Evolutionary conservation across 163 green algal genomes (phyloP), one percentile per base, ranked within the genome.

Genomic region (Scenedesmus sp.): DNA sequence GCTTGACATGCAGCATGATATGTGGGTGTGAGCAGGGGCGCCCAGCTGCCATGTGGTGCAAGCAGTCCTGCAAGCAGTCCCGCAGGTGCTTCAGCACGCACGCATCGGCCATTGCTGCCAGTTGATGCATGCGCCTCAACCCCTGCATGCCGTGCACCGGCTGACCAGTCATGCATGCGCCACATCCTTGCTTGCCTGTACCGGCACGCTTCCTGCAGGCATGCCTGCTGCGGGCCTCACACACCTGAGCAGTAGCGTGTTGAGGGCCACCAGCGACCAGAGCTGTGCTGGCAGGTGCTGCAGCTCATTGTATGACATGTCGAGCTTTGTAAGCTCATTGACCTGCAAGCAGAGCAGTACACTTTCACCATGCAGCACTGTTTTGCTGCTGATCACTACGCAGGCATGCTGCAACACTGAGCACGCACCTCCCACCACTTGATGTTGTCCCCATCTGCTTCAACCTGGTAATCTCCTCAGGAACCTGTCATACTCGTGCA

Each of bases 351-450:
- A 49, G 22, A 81, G 18, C 49, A 35, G 15, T 20, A 56, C 13
- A 40, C 30, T 9, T 61, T 35, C 2, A 61, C 40, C 65, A 76
- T 76, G 65, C 65, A 76, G 30, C 5, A 9, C 65, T 40, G 30
- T 16, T 76, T 1, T 76, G 5, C 30, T 20, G 30, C 30, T 10
- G 2, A 83, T 61, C 79, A 40, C 30, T 51, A 24, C 59, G 59
- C 22, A 76, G 26, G 59, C 24, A 35, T 76, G 65, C 65, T 76
- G 30, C 65, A 20, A 18, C 65, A 68, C 33, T 61, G 42, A 26
- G 35, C 20, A 13, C 91, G 56, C 81, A 94, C 92, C 93, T 94
- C 93, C 93, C 93, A 94, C 93, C 93, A 94, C 49, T 94, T 94
- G 56, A 73, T 49, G 7, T 90, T 85, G 0, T 83, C 59, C 16